Base-by-base conservation (phyloP, 257 asterid genomes). In the Solanum peruvianum region DNA sequence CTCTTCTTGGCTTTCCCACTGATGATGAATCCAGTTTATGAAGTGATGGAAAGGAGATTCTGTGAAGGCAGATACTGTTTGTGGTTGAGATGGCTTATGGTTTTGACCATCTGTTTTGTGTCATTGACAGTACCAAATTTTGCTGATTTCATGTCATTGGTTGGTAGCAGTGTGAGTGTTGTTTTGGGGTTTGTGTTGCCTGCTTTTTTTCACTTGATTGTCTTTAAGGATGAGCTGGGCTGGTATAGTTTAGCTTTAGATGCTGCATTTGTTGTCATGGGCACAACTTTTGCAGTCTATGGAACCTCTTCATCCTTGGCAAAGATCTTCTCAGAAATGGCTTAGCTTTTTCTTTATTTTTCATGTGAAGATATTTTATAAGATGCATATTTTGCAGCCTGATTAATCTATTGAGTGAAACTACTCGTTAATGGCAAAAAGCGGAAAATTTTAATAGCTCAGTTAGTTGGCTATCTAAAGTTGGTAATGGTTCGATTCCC, bases 121-220 rank as follows among this genome's bases (percentile, higher is more conserved):
- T 88, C 90, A 15, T 33, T 88, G 73, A 14, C 44, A 64, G 52
- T 73, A 6, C 98, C 98, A 0, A 95, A 90, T 86, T 95, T 96
- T 13, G 94, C 98, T 2, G 98, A 96, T 91, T 96, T 95, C 94
- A 86, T 93, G 90, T 95, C 98, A 2, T 80, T 96, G 86, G 97
- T 95, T 7, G 97, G 97, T 31, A 93, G 99, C 88, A 95, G 96
- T 89, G 95, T 93, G 31, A 39, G 23, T 95, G 99, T 95, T 82
- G 90, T 91, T 42, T 93, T 96, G 70, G 98, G 97, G 11, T 96
- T 93, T 72, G 95, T 93, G 47, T 88, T 95, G 92, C 98, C 99
- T 16, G 90, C 96, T 1, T 88, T 95, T 86, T 96, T 96, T 86
- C 99, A 95, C 73, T 89, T 93, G 89, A 88, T 95, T 3, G 90